These are phyloP conservation scores for Lyophyllum decastes DNA, from an alignment of 768 basidiomycete species.

Conservation along the genomic window DNA sequence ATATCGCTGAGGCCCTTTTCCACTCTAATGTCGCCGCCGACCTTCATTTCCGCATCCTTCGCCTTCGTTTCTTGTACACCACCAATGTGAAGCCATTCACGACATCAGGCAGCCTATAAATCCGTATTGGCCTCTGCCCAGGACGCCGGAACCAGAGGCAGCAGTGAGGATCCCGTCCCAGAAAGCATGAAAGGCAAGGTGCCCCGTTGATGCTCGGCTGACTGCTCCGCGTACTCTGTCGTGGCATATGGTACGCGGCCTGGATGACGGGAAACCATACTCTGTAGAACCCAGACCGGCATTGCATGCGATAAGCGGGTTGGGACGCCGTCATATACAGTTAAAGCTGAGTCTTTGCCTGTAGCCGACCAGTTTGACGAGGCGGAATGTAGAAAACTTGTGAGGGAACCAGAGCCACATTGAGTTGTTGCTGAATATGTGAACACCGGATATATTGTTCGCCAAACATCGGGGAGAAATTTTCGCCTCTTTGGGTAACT, in stretches of 20 bases:
- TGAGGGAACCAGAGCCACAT: constrained; percentile 34
- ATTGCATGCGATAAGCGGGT: constrained; percentile 40
- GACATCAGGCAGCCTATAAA: constrained; percentile 13
- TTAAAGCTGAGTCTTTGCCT: constrained; percentile 16
- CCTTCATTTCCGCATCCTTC: neutral
- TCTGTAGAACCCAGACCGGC: constrained; percentile 38
- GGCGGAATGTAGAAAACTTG: constrained; percentile 28
- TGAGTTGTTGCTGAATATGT: constrained; percentile 34
- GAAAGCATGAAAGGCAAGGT: neutral
- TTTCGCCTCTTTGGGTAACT: constrained; percentile 30
- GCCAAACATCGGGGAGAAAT: constrained; percentile 26
- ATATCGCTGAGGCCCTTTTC: neutral
- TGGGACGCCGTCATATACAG: constrained; percentile 15
- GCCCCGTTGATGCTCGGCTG: constrained; percentile 15
- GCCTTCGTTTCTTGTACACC: neutral
- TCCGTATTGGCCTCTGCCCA: constrained; percentile 17
- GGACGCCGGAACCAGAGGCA: constrained; percentile 16
- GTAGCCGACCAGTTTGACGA: constrained; percentile 13
- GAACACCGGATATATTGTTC: constrained; percentile 21
- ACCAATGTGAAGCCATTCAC: constrained; percentile 19
- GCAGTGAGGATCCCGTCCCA: neutral
- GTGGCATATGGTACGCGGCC: constrained; percentile 18
- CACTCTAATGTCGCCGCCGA: neutral
- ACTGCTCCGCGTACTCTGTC: constrained; percentile 24
- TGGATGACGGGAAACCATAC: constrained; percentile 35